Conservation (phyloP, 129 eudicot genomes). For the Tanacetum coccineum region DNA sequence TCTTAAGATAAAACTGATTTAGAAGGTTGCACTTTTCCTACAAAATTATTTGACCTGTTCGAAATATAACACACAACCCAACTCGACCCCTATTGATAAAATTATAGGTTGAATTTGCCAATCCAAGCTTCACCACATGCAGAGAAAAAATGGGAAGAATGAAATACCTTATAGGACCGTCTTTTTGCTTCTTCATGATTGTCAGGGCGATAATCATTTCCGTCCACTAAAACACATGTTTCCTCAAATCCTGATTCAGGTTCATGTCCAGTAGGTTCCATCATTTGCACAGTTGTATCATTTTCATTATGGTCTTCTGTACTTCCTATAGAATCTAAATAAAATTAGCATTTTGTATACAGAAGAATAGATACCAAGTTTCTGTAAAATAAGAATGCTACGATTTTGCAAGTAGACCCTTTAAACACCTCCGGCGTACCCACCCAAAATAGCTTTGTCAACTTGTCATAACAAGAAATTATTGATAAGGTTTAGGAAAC, state of each 20-base stretch:
- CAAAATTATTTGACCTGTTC: too few species aligned
- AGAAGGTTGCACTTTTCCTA: too few species aligned
- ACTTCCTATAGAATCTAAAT: slow-evolving; percentile 21
- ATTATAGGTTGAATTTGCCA: too few species aligned
- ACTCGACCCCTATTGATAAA: too few species aligned
- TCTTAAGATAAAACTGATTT: too few species aligned
- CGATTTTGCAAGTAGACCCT: background rate
- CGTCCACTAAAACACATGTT: slow-evolving; percentile 63
- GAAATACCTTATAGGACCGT: slow-evolving; percentile 65
- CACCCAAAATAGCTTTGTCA: too few species aligned
- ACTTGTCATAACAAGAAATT: background rate
- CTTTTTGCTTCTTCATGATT: slow-evolving; percentile 32
- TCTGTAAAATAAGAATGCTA: background rate
- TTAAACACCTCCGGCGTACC: too few species aligned
- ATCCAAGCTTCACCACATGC: background rate
- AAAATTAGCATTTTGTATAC: background rate
- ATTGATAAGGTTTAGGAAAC: background rate
- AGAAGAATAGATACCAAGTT: too few species aligned
- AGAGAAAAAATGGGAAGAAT: background rate
- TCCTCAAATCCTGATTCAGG: slow-evolving; percentile 40
- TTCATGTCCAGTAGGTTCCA: slow-evolving; percentile 23
- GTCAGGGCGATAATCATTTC: slow-evolving; percentile 31
- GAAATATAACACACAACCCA: too few species aligned
- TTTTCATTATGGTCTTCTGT: slow-evolving; percentile 32
- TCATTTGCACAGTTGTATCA: slow-evolving; percentile 16